These are phyloP conservation scores for Nectriaceae sp. DNA, from an alignment of 2,329 filamentous ascomycete genomes.

Conservation along the genomic window DNA sequence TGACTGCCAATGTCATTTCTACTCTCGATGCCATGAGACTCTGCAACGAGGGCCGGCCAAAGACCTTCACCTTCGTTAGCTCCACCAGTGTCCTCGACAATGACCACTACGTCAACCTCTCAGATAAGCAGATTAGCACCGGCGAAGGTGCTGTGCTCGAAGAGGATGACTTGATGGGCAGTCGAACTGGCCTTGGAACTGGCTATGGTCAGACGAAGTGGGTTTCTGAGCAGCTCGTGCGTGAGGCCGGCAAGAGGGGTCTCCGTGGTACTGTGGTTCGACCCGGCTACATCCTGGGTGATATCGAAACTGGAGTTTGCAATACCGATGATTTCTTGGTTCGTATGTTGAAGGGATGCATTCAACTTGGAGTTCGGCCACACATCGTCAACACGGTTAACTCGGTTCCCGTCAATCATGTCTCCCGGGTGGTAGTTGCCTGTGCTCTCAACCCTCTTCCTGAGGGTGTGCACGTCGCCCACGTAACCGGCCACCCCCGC, in stretches of 20 bases:
- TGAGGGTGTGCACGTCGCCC: conserved; percentile 59
- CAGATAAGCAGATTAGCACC: conserved; percentile 47
- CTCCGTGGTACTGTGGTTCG: conserved; percentile 75
- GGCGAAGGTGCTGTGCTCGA: conserved; percentile 71
- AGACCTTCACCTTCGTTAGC: conserved; percentile 79
- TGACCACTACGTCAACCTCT: conserved; percentile 77
- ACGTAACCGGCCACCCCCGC: conserved; percentile 79
- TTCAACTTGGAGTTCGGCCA: conserved; percentile 75
- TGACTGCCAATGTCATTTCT: conserved; percentile 75
- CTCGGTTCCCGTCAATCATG: conserved; percentile 83
- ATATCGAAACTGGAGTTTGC: conserved; percentile 67
- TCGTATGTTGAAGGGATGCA: conserved; percentile 81
- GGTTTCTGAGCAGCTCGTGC: conserved; percentile 70
- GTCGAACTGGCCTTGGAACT: conserved; percentile 73
- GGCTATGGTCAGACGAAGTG: conserved; percentile 94
- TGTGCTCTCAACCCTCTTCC: conserved; percentile 63
- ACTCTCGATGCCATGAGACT: conserved; percentile 77
- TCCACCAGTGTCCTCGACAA: conserved; percentile 77
- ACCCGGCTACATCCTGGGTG: conserved; percentile 83
- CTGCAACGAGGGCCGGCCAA: conserved; percentile 75
- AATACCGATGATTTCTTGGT: conserved; percentile 91
- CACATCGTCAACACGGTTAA: conserved; percentile 87
- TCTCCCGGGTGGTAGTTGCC: conserved; percentile 78
- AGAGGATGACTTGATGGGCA: conserved; percentile 76
- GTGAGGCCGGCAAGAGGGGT: conserved; percentile 77